Conservation (phyloP, 169 alveolate species). For the Pseudocohnilembus persalinus region DNA sequence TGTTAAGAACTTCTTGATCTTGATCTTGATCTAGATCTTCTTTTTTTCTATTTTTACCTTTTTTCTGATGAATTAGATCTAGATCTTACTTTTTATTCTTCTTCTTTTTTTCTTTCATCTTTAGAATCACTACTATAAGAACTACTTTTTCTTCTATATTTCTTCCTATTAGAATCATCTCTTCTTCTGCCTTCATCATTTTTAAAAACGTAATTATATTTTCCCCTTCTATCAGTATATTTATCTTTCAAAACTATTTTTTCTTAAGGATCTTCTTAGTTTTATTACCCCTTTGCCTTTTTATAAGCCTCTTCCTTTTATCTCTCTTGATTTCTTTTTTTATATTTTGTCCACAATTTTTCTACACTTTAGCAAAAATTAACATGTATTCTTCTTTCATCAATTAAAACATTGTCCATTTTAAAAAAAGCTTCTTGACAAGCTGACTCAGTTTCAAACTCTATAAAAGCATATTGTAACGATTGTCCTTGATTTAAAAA, state of each 20-base stretch:
- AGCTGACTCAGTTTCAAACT: slow-evolving; percentile 94
- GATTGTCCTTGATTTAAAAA: slow-evolving; percentile 85
- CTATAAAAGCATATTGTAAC: slow-evolving; percentile 97
- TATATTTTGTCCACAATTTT: slow-evolving; percentile 26
- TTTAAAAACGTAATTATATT: neutral
- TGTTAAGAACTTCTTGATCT: neutral
- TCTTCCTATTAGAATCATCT: neutral
- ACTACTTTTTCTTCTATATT: too few relatives aligned
- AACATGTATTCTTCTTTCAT: slow-evolving; percentile 91
- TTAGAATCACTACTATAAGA: too few relatives aligned
- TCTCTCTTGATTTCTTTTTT: neutral
- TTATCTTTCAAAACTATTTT: neutral
- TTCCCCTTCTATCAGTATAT: neutral
- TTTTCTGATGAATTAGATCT: neutral
- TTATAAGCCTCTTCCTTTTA: slow-evolving; percentile 6
- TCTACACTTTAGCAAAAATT: slow-evolving; percentile 82
- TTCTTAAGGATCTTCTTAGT: neutral
- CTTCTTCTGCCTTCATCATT: neutral
- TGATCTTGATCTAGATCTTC: neutral
- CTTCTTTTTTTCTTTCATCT: neutral
- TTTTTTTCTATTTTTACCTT: too few relatives aligned
- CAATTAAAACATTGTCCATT: slow-evolving; percentile 97
- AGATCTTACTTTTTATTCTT: neutral
- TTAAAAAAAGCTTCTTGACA: slow-evolving; percentile 96
- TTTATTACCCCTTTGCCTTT: neutral